Conservation (phyloP, 2,329 filamentous ascomycete genomes). For the Xylariaceae sp. region DNA sequence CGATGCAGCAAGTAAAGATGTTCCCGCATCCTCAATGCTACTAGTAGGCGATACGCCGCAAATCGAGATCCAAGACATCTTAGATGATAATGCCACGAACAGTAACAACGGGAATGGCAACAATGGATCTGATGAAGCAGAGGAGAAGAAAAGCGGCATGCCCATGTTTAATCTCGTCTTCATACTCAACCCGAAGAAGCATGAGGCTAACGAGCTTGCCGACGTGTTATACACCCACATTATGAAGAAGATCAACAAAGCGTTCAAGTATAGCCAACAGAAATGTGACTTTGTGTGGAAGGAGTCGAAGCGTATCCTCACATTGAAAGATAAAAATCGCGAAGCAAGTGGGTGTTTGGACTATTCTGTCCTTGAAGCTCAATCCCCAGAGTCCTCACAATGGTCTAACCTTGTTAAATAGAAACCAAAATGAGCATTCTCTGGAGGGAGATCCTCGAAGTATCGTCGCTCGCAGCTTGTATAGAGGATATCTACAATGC, state of each 20-base stretch:
- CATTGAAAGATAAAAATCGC: slow-evolving; percentile 76
- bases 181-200: slow-evolving; percentile 74
- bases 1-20: slow-evolving; percentile 20
- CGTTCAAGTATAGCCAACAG: slow-evolving; percentile 88
- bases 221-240: slow-evolving; percentile 83
- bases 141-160: slow-evolving; percentile 70
- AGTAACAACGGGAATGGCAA: slow-evolving; percentile 5
- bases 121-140: slow-evolving; percentile 36
- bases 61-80: slow-evolving; percentile 26
- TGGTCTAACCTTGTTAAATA: slow-evolving; percentile 28
- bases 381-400: slow-evolving; percentile 1
- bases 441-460: slow-evolving; percentile 68
- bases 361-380: background rate
- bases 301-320: slow-evolving; percentile 79
- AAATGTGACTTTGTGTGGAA: slow-evolving; percentile 88
- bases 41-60: slow-evolving; percentile 22
- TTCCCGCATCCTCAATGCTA: slow-evolving; percentile 10
- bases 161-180: slow-evolving; percentile 99
- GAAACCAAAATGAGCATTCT: slow-evolving; percentile 61
- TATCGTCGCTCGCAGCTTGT: slow-evolving; percentile 76
- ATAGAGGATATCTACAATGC: slow-evolving; percentile 80
- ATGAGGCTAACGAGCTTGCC: slow-evolving; percentile 72
- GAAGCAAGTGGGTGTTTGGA: slow-evolving; percentile 47
- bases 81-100: slow-evolving; percentile 20
- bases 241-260: slow-evolving; percentile 88